Evolutionary conservation across 495 filamentous ascomycete species (phyloP).

Genomic region (Podospora tetraspora): DNA sequence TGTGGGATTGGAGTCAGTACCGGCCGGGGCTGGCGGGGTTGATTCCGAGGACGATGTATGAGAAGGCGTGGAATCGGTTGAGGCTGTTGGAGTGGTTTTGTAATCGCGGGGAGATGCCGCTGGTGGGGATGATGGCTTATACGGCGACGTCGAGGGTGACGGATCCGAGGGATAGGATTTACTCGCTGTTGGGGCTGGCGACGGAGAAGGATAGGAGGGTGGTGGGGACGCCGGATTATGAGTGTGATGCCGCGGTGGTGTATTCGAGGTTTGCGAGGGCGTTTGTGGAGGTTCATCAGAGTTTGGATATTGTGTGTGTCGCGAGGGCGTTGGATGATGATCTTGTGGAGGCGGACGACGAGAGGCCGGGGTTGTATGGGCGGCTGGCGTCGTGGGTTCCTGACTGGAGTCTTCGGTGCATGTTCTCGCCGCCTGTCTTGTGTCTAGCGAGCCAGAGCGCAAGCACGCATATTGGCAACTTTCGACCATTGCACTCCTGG

Average conservation of each 20-base stretch:
- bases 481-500: too few relatives aligned
- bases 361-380: too few relatives aligned
- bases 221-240: constrained; percentile 4
- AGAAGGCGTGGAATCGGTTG: constrained; percentile 13
- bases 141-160: constrained; percentile 9
- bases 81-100: constrained; percentile 1
- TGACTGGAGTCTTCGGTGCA: too few relatives aligned
- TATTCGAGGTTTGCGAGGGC: constrained; percentile 5
- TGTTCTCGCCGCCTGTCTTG: too few relatives aligned
- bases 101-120: not conserved
- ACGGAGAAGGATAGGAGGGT: not conserved
- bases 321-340: not conserved
- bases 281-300: constrained; percentile 2
- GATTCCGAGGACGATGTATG: constrained; percentile 1
- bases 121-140: constrained; percentile 7
- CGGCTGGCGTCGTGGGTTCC: too few relatives aligned
- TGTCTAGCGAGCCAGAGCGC: too few relatives aligned
- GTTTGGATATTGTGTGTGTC: constrained; percentile 9
- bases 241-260: not conserved
- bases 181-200: constrained; percentile 6
- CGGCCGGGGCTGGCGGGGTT: not conserved
- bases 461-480: too few relatives aligned
- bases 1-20: constrained; percentile 7
- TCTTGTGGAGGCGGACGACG: not conserved
- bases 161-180: constrained; percentile 10